Base-by-base conservation (phyloP, 2,329 filamentous ascomycete species). In the Talaromyces sp. region DNA sequence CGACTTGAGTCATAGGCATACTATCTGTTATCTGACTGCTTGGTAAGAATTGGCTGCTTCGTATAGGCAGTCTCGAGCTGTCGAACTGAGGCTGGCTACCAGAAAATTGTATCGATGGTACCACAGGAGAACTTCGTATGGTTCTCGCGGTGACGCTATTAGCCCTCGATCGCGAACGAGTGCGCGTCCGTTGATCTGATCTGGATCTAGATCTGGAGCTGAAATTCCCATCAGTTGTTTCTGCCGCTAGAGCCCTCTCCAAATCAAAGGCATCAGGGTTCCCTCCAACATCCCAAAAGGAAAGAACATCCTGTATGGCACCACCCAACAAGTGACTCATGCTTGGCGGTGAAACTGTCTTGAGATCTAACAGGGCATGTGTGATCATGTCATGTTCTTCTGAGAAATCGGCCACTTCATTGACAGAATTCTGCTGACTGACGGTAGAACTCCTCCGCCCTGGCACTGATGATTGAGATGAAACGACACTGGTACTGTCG, bases 1-100 rank as follows among this genome's bases (percentile, higher is more conserved):
- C 78, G 24, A 72, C 64, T 61, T 80, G 78, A n/a, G 76, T 80
- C 76, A 79, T 79, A 5, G 76, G 73, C 35, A 72, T 71, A 16
- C 75, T 74, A 19, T 76, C 68, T 10, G 68, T 71, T 22, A 70
- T 66, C 50, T 80, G 78, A 63, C 77, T 79, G 66, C 74, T 79
- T 9, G 56, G 37, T 19, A 59, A 27, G 39, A 43, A 22, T 39
- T 71, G 61, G 68, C 22, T 75, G 45, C 60, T 61, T 69, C 65
- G 22, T 31, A 66, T 35, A 11, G 52, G 60, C 8, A 58, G 37
- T 69, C 35, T 43, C 66, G 63, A 41, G 67, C 45, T 52, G 63
- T 56, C 69, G 64, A 41, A 65, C 63, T 74, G 70, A 6, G 75
- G 74, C 63, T 78, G 76, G 64, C 71, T 78, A 33, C 73, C 75